These are phyloP conservation scores for Viridothelium virens DNA, from an alignment of 495 filamentous ascomycete genomes.

Conservation along the genomic window DNA sequence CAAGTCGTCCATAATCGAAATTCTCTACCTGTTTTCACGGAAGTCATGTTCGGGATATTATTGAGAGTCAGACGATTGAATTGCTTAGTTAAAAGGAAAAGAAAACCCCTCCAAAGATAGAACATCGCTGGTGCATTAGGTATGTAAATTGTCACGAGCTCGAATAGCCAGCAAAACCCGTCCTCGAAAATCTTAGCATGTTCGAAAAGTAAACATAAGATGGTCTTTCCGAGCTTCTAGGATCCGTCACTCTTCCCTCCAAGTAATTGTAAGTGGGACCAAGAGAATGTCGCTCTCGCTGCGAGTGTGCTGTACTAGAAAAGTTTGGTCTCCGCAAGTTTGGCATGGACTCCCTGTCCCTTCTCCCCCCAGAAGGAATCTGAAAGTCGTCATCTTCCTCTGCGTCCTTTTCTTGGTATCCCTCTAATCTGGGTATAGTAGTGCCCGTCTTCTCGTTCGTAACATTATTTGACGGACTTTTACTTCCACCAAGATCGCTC, in stretches of 20 bases:
- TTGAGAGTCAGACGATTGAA: too few species aligned
- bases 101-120: too few species aligned
- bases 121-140: too few species aligned
- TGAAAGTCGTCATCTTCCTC: too few species aligned
- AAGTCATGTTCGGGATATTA: too few species aligned
- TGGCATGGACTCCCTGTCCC: not conserved
- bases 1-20: too few species aligned
- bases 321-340: not conserved
- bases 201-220: conserved; percentile 10
- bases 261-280: not conserved
- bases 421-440: not conserved
- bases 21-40: too few species aligned
- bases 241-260: not conserved
- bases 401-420: too few species aligned
- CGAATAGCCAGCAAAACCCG: not conserved
- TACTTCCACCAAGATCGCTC: not conserved
- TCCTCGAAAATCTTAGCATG: conserved; percentile 3
- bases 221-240: not conserved
- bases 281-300: not conserved
- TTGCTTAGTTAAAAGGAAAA: too few species aligned
- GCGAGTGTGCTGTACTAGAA: not conserved
- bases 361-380: too few species aligned
- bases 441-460: not conserved
- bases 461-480: not conserved
- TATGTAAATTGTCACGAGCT: not conserved